phyloP scores from a whole-genome alignment of 2,329 filamentous ascomycete species.

The Cladosporium sp. region DNA sequence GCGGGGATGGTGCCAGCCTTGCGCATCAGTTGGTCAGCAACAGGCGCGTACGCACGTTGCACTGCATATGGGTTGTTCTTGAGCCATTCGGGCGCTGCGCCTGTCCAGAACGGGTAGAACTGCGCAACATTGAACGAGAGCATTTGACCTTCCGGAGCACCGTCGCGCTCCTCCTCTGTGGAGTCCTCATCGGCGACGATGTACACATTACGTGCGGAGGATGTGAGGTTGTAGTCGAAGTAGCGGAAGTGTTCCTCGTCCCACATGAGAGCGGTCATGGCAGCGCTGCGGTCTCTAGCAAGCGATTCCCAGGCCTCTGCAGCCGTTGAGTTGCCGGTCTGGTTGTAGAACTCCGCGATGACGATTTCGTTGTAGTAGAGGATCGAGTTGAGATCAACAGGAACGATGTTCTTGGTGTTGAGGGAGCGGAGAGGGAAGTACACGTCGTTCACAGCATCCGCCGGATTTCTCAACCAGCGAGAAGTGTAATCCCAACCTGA shows the following conservation, averaged over 20 bases:
- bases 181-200: conserved; percentile 45
- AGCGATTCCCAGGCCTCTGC: conserved; percentile 45
- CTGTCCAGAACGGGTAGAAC: conserved; percentile 65
- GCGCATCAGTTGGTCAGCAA: conserved; percentile 47
- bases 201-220: conserved; percentile 50
- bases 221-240: conserved; percentile 64
- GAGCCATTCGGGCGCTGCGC: conserved; percentile 53
- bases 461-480: conserved; percentile 53
- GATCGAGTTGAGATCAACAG: conserved; percentile 63
- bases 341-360: conserved; percentile 50
- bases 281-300: conserved; percentile 51
- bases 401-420: conserved; percentile 53
- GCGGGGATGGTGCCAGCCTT: conserved; percentile 55
- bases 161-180: conserved; percentile 35
- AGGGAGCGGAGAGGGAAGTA: conserved; percentile 62
- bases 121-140: conserved; percentile 54
- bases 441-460: conserved; percentile 52
- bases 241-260: conserved; percentile 57
- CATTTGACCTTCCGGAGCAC: conserved; percentile 50
- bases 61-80: conserved; percentile 55
- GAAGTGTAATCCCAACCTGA: conserved; percentile 59
- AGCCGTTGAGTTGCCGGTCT: conserved; percentile 45
- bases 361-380: conserved; percentile 59
- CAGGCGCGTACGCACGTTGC: conserved; percentile 47
- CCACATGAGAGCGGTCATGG: conserved; percentile 60